Evolutionary conservation across 2,329 filamentous ascomycete species (phyloP), one percentile per base, ranked within the genome.

Genomic region (Colletotrichum karsti): DNA sequence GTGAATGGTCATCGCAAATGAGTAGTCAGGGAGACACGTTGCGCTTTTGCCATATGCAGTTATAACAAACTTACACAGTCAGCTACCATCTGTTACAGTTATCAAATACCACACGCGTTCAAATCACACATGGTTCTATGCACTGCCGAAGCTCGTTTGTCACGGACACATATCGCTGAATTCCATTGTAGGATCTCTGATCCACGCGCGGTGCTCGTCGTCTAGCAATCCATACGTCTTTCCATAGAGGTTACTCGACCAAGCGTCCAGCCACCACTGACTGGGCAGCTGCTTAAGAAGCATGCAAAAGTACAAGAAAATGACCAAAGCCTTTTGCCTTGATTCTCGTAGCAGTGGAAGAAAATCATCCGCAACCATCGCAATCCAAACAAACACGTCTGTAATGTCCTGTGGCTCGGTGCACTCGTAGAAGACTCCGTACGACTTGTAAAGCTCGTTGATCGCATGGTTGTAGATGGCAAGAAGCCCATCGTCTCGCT

Each of bases 361-460:
- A 30, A 81, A 79, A 13, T 77, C 76, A 28, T 80, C 74, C 2
- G 75, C 72, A 8, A 80, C 73, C 35, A 68, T 61, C 66, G 79
- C 81, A 28, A 81, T 73, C 80, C 80, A 82, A 5, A 79, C 71
- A 64, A 82, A 82, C 2, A 80, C 72, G 60, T 83, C 81, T 1
- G 75, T 73, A 24, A 78, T 73, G 42, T 83, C 81, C 5, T 60
- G 69, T 3, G 63, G 60, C 20, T 68, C 64, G 24, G 46, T 24
- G n/a, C 46, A 51, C 57, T 35, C 58, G 46, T 70, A 72, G 33
- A 75, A 67, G 15, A 74, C 70, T 1, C 72, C 70, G 55, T 79
- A 77, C 1, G 76, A 75, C 50, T 73, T 74, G 20, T 79, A 76
- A 7, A 83, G 73, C 44, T 78, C 75, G 20, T 77, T 71, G 7